A percentile compares a stretch with the other conserved stretches of the same genome.
Conservation (phyloP, 2,329 filamentous ascomycete genomes). For the Neonectria punicea region DNA sequence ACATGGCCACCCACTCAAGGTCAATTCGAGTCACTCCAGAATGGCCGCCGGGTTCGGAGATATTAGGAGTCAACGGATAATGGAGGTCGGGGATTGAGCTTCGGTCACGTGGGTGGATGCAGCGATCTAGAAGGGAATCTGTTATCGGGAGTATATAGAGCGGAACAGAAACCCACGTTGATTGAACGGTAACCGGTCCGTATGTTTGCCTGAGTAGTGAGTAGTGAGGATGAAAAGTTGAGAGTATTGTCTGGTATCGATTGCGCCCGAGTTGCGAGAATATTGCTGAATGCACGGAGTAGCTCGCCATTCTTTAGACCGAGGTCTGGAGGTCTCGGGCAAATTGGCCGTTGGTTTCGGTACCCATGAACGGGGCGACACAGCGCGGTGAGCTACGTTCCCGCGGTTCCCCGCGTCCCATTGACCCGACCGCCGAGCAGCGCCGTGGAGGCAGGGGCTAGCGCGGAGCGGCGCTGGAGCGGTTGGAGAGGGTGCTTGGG, state of each 20-base stretch:
- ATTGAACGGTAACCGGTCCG: background rate
- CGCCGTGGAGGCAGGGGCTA: constrained; percentile 1
- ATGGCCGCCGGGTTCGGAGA: background rate
- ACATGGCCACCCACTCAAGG: background rate
- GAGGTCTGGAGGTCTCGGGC: constrained; percentile 19
- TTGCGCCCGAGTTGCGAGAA: background rate
- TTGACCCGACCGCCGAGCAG: constrained; percentile 41
- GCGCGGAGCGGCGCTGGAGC: constrained; percentile 13
- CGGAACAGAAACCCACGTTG: constrained; percentile 8
- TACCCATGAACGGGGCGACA: background rate
- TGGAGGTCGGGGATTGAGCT: background rate
- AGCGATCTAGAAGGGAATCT: constrained; percentile 3
- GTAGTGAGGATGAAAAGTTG: background rate
- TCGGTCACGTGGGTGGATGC: constrained; percentile 8
- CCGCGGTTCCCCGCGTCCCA: constrained; percentile 34
- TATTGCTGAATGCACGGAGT: background rate
- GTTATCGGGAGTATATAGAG: constrained; percentile 11
- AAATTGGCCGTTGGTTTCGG: background rate
- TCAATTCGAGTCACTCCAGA: background rate
- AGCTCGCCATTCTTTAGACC: constrained; percentile 25
- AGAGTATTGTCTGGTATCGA: background rate
- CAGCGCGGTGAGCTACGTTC: background rate
- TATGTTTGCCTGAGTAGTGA: background rate
- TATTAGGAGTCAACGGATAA: background rate
- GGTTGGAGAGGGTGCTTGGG: background rate